Conservation (phyloP, 805 yeast species). For the Saccharomycopsis sp. region DNA sequence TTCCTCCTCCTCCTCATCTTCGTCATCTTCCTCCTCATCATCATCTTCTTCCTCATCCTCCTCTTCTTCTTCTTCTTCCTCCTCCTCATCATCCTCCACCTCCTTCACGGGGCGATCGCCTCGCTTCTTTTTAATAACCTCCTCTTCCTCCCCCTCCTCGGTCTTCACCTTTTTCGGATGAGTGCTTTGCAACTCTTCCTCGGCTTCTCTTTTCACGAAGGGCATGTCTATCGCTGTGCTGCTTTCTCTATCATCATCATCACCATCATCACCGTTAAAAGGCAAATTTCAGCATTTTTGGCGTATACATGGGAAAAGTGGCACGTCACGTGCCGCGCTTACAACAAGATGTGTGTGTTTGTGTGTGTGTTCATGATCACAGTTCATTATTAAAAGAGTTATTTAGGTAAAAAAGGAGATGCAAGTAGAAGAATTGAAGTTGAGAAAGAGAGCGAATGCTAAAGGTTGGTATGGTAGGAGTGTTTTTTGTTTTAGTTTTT, state of each 20-base stretch:
- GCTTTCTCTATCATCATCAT: neutral
- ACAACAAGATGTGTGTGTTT: no score
- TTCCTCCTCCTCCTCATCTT: slow-evolving; percentile 24
- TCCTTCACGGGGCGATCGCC: slow-evolving; percentile 17
- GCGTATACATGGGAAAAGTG: no score
- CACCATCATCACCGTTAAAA: no score
- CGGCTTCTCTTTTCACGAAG: neutral
- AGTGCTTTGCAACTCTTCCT: neutral
- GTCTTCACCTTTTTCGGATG: neutral
- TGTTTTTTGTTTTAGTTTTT: neutral
- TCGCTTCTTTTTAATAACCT: no score
- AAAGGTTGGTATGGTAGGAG: no score
- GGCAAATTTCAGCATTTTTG: no score
- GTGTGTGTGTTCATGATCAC: no score
- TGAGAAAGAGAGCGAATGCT: no score
- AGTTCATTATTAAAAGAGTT: no score
- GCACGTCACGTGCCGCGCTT: slow-evolving; percentile 8
- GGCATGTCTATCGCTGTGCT: neutral
- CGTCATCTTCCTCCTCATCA: slow-evolving; percentile 24
- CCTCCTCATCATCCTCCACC: slow-evolving; percentile 8
- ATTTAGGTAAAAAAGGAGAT: no score
- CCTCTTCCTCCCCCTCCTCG: neutral
- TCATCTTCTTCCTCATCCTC: slow-evolving; percentile 22
- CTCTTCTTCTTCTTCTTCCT: slow-evolving; percentile 22
- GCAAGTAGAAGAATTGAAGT: no score